Base-by-base conservation (phyloP, 208 protist genomes). In the Trypanosoma scelopori region DNA sequence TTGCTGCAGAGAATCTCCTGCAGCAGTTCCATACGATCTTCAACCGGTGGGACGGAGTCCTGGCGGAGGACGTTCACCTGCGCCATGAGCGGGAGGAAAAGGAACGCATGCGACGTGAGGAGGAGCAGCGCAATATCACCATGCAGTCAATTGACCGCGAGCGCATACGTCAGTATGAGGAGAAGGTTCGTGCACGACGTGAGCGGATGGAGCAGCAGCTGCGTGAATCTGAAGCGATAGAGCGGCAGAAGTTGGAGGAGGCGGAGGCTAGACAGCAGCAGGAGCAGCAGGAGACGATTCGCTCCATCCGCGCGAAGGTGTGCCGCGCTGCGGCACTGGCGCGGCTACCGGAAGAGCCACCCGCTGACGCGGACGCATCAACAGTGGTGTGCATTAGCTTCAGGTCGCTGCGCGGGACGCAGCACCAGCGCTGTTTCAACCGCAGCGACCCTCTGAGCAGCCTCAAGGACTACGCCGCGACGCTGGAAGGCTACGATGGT, bases 11-110 rank as follows among this genome's bases (percentile, higher is more conserved):
- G 28, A 77, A 72, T 30, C 69, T 93, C 5, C 71, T 91, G 25
- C 39, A 53, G 18, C 77, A 91, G 58, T 89, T 82, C 73, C 55
- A 50, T 9, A 47, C 53, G 12, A 82, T 78, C 57, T 82, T 74
- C n/a, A 75, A 79, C 37, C 64, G 72, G 27, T 95, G 84, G 82
- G 85, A 91, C 68, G 70, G 77, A 5, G 55, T 59, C 20, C 30
- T 91, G 16, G 86, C 83, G 20, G 77, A 90, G 74, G 87, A 89
- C 52, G 58, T 91, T 35, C 66, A 65, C 59, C 46, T 83, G n/a
- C 71, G 75, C 23, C 52, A 69, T 27, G 89, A 95, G 61, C 83
- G 84, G 1, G 76, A 87, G 58, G 58, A 55, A 50, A 79, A 84
- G n/a, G 76, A 90, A 76, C 71, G 60, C 48, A 61, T 56, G n/a